Evolutionary conservation across 164 flowering plant genomes (phyloP).

Genomic region (Litsea cubeba): DNA sequence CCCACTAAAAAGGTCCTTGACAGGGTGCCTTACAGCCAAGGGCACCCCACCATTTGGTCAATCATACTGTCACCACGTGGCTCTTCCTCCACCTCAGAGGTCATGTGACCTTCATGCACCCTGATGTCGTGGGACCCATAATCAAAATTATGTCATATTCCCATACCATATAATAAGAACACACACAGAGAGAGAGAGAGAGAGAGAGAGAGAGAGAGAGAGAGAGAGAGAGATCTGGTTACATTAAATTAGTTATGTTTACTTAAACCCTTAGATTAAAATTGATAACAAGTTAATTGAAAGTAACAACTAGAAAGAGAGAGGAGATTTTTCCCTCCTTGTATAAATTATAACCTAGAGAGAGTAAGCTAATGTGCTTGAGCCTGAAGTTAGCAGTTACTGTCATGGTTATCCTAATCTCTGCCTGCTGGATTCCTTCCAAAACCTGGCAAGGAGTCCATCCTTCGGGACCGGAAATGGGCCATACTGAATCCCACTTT

Average conservation of each 20-base stretch:
- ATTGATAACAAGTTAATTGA: background rate
- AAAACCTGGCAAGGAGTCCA: constrained; percentile 78
- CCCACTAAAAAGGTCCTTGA: background rate
- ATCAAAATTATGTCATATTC: no score
- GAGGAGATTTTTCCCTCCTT: background rate
- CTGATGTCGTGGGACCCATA: background rate
- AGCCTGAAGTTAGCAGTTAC: background rate
- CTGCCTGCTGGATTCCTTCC: constrained; percentile 34
- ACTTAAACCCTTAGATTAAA: background rate
- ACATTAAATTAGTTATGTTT: no score
- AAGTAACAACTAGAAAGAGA: background rate
- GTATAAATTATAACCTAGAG: background rate
- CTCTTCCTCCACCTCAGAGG: constrained; percentile 10
- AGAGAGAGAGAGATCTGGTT: background rate
- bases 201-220: no score
- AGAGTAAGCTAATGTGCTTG: background rate
- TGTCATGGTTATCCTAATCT: constrained; percentile 11
- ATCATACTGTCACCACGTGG: constrained; percentile 22
- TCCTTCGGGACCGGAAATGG: constrained; percentile 78
- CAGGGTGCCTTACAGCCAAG: constrained; percentile 24
- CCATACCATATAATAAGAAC: no score
- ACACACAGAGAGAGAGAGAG: no score
- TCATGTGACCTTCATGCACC: background rate
- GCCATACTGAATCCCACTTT: constrained; percentile 59
- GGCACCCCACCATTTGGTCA: constrained; percentile 14